A percentile compares a stretch with the other conserved stretches of the same genome.
Conservation (phyloP, 768 basidiomycete genomes). For the Kwoniella bestiolae region DNA sequence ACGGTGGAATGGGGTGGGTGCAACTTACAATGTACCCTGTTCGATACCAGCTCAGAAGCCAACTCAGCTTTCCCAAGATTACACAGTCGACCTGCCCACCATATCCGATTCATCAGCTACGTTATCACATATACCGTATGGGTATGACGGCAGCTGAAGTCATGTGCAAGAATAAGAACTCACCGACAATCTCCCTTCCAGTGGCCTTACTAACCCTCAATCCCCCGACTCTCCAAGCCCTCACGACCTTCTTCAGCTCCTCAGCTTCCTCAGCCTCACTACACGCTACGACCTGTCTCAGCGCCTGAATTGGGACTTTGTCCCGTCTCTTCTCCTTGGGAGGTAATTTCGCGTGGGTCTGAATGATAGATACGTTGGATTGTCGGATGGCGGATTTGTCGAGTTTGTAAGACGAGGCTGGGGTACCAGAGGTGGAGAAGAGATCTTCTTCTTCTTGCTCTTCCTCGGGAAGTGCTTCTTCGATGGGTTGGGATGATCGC, state of each 20-base stretch:
- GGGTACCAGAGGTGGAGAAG: conserved; percentile 9
- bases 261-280: conserved; percentile 15
- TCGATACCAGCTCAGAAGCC: conserved; percentile 21
- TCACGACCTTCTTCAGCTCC: conserved; percentile 21
- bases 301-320: conserved; percentile 6
- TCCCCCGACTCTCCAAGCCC: conserved; percentile 20
- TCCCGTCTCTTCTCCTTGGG: conserved; percentile 11
- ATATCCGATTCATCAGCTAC: background rate
- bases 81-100: conserved; percentile 17
- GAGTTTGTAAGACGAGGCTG: background rate
- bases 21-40: conserved; percentile 24
- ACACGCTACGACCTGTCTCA: conserved; percentile 30
- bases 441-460: conserved; percentile 22
- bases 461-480: conserved; percentile 12
- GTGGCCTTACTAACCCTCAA: conserved; percentile 16
- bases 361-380: conserved; percentile 13
- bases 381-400: conserved; percentile 25
- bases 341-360: conserved; percentile 9
- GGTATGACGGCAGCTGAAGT: background rate
- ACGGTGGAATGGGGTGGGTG: background rate
- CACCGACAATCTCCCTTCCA: conserved; percentile 30
- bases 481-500: background rate
- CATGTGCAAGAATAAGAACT: background rate
- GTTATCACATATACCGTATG: background rate
- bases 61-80: conserved; percentile 25